phyloP scores from a whole-genome alignment of 2,329 filamentous ascomycete genomes.

The Gaeumannomyces sp. region DNA sequence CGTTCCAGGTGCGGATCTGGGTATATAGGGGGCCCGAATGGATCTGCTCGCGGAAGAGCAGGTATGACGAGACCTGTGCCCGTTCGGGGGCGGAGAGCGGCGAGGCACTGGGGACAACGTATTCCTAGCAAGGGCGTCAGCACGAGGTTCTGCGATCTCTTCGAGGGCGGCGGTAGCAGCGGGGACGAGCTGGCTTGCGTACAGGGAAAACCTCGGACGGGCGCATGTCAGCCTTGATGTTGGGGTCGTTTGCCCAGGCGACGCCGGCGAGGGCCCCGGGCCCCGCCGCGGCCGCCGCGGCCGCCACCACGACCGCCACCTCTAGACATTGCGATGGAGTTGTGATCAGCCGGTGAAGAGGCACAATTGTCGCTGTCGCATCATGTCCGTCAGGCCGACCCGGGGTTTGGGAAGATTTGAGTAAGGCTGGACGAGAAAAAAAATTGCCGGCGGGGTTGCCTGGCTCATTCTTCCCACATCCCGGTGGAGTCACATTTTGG shows the following conservation, averaged over 20 bases:
- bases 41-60: conserved; percentile 51
- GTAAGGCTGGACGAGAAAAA: background rate
- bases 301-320: conserved; percentile 32
- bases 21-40: conserved; percentile 52
- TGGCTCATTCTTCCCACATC: background rate
- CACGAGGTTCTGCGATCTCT: background rate
- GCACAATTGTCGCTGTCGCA: background rate
- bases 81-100: conserved; percentile 38
- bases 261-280: conserved; percentile 26
- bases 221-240: conserved; percentile 39
- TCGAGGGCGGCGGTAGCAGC: background rate
- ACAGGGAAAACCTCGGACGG: conserved; percentile 57
- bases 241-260: conserved; percentile 50
- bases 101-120: conserved; percentile 40
- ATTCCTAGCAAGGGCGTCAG: conserved; percentile 32
- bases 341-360: background rate
- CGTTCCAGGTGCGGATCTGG: conserved; percentile 38
- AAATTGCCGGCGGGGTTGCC: conserved; percentile 6
- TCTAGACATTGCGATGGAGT: conserved; percentile 38
- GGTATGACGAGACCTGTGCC: conserved; percentile 42
- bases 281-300: conserved; percentile 40
- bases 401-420: background rate
- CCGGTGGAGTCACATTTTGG: conserved; percentile 6
- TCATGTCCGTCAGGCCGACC: background rate
- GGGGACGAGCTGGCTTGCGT: conserved; percentile 17